These are phyloP conservation scores for Tolypocladium tropicale DNA, from an alignment of 2,329 filamentous ascomycete species.

Conservation along the genomic window DNA sequence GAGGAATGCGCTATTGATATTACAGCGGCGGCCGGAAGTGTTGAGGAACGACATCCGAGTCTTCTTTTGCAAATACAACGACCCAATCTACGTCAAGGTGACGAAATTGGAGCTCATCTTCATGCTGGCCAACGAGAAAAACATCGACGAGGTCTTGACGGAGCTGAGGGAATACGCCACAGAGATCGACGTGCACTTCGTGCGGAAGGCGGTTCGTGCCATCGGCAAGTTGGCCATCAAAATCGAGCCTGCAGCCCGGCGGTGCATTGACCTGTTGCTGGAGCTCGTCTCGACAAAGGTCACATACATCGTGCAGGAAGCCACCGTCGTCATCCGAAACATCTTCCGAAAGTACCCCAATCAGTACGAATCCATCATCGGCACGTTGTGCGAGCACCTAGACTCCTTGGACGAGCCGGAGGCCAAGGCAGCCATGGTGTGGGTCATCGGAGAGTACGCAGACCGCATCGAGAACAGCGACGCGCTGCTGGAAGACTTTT, in stretches of 20 bases:
- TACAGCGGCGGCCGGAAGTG: slow-evolving; percentile 88
- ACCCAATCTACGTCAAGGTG: slow-evolving; percentile 98
- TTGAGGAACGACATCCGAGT: slow-evolving; percentile 93
- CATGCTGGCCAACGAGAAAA: slow-evolving; percentile 92
- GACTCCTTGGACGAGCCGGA: slow-evolving; percentile 96
- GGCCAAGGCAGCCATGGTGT: slow-evolving; percentile 97
- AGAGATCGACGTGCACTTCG: slow-evolving; percentile 97
- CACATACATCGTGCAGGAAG: slow-evolving; percentile 97
- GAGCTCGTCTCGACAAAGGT: slow-evolving; percentile 96
- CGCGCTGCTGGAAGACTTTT: slow-evolving; percentile 83
- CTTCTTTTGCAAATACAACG: slow-evolving; percentile 99
- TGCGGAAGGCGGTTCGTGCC: slow-evolving; percentile 91
- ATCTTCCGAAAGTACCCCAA: slow-evolving; percentile 99
- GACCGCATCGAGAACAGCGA: slow-evolving; percentile 97
- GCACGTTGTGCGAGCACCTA: slow-evolving; percentile 87
- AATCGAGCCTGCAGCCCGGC: slow-evolving; percentile 83
- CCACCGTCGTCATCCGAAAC: slow-evolving; percentile 95
- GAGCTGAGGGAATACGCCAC: slow-evolving; percentile 95
- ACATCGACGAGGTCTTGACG: slow-evolving; percentile 90
- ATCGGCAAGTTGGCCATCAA: slow-evolving; percentile 98
- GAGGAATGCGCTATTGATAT: slow-evolving; percentile 83
- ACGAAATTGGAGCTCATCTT: slow-evolving; percentile 98
- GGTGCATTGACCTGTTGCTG: slow-evolving; percentile 86
- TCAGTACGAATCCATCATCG: slow-evolving; percentile 96
- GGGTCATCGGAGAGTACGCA: slow-evolving; percentile 98